Evolutionary conservation across 2,329 filamentous ascomycete genomes (phyloP), one percentile per base, ranked within the genome.

Genomic region (Aspergillus sp.): DNA sequence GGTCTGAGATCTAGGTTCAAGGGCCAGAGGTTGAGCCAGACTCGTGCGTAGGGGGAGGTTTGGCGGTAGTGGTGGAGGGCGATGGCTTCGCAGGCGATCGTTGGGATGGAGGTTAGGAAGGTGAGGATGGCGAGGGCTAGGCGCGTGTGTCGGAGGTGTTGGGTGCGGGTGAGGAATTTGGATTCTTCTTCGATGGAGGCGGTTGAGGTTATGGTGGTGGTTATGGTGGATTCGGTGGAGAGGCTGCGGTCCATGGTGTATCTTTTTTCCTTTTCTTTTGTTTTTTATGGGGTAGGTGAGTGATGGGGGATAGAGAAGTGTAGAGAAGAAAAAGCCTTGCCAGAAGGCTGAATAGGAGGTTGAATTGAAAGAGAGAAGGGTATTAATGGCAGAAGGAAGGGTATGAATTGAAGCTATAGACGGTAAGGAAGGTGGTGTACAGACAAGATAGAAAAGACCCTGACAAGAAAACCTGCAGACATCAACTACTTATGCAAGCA

Each of bases 1-100:
- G 78, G 77, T 21, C 76, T 73, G 10, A 78, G 32, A 60, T 80
- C 77, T 50, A 80, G 64, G 58, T 79, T 76, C 58, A 73, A 57
- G 3, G 79, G 78, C 79, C 79, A 81, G 1, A 80, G 69, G 21
- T 72, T 68, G 5, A 81, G 66, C 45, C 74, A 70, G 15, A 69
- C 67, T 21, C 67, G 62, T 8, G 69, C 68, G 60, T 72, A 78
- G 19, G 70, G 63, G n/a, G 69, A 68, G 4, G 78, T 80, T 13
- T 62, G 57, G 13, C 72, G 72, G 62, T 80, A 80, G 51, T 76
- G 72, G 4, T 69, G 70, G n/a, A 77, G 66, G 21, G 78, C 72
- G n/a, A 75, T 71, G 6, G 70, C 73, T 60, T 78, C 75, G 58
- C 74, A 76, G 15, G 67, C 74, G 32, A 78, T 67, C 10, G 73